Percentiles rank a stretch among this genome's conserved stretches.
Evolutionary conservation across 805 yeast genomes (phyloP).

Genomic region (Hanseniaspora lachancei): DNA sequence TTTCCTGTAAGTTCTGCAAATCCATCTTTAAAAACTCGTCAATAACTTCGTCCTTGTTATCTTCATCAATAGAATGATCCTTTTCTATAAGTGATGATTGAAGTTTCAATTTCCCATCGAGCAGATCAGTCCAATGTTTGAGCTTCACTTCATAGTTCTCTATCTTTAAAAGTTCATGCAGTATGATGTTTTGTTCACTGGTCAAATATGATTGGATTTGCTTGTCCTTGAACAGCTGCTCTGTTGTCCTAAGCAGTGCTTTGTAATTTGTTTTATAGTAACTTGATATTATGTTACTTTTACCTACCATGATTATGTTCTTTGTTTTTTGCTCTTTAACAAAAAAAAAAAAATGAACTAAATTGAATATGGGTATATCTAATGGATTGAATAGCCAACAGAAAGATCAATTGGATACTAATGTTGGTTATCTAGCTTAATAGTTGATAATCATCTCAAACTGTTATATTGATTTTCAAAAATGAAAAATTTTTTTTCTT

Average conservation of each 20-base stretch:
- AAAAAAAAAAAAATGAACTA: neutral
- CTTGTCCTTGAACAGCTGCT: slow-evolving; percentile 28
- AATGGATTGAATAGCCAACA: too few species aligned
- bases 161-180: slow-evolving; percentile 34
- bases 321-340: neutral
- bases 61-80: slow-evolving; percentile 10
- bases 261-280: slow-evolving; percentile 25
- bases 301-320: neutral
- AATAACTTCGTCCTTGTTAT: neutral
- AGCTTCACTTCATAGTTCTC: slow-evolving; percentile 19
- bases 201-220: slow-evolving; percentile 39
- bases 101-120: slow-evolving; percentile 2
- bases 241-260: slow-evolving; percentile 27
- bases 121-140: neutral
- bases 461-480: too few species aligned
- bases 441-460: too few species aligned
- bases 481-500: neutral
- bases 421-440: too few species aligned
- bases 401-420: too few species aligned
- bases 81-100: neutral
- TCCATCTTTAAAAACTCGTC: slow-evolving; percentile 30
- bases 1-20: slow-evolving; percentile 29
- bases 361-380: neutral
- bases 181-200: slow-evolving; percentile 41
- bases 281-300: slow-evolving; percentile 15